Evolutionary conservation across 2,329 filamentous ascomycete genomes (phyloP).

Genomic region (Chaetomiaceae sp.): DNA sequence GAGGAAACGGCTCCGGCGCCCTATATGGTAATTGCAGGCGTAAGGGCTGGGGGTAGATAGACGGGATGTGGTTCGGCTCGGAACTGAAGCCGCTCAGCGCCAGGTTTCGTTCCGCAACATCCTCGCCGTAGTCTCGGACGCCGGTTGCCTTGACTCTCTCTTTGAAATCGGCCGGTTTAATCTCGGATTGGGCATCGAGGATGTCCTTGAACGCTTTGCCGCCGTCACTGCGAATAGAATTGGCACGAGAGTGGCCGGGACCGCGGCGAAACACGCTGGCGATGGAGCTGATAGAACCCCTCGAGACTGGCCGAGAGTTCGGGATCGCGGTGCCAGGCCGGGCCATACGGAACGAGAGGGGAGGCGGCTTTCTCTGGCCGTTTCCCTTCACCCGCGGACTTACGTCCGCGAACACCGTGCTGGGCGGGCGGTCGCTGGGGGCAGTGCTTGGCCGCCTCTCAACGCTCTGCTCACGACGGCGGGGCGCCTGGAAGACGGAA

Average conservation of each 20-base stretch:
- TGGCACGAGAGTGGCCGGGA: slow-evolving; percentile 24
- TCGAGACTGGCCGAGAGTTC: slow-evolving; percentile 11
- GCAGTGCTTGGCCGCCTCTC: slow-evolving; percentile 37
- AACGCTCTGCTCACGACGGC: slow-evolving; percentile 24
- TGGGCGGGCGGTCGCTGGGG: slow-evolving; percentile 22
- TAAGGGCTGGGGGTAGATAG: slow-evolving; percentile 30
- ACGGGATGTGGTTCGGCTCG: slow-evolving; percentile 30
- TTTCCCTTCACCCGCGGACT: slow-evolving; percentile 14
- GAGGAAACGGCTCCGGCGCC: neutral
- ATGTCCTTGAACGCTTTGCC: slow-evolving; percentile 43
- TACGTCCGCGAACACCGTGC: slow-evolving; percentile 10
- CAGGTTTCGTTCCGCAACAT: slow-evolving; percentile 58
- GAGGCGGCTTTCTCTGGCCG: slow-evolving; percentile 17
- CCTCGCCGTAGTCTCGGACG: slow-evolving; percentile 53
- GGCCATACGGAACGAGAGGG: slow-evolving; percentile 22
- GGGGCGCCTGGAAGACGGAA: slow-evolving; percentile 29
- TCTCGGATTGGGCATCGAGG: slow-evolving; percentile 50
- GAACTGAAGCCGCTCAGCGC: slow-evolving; percentile 32
- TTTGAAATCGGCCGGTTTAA: slow-evolving; percentile 44
- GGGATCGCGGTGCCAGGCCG: slow-evolving; percentile 6
- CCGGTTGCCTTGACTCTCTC: slow-evolving; percentile 45
- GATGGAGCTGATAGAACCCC: slow-evolving; percentile 15
- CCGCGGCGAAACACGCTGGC: neutral
- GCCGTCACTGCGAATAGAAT: slow-evolving; percentile 30
- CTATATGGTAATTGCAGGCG: neutral